These are phyloP conservation scores for Lavandula angustifolia DNA, from an alignment of 257 asterid genomes.

Conservation along the genomic window DNA sequence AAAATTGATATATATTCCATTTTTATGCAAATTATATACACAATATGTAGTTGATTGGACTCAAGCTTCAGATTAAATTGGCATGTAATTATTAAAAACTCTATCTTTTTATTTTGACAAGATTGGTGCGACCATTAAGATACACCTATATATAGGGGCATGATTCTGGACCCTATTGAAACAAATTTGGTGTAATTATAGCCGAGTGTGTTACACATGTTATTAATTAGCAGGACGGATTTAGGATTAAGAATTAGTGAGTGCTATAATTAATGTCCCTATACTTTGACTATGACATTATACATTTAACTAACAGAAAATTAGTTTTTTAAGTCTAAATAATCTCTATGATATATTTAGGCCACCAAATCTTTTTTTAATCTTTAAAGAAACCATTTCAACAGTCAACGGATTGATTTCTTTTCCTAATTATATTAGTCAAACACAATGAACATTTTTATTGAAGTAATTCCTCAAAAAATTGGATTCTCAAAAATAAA, in stretches of 20 bases:
- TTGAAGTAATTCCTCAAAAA: not conserved
- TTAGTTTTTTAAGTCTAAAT: constrained; percentile 19
- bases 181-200: too few relatives aligned
- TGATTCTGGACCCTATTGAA: not conserved
- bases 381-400: constrained; percentile 25
- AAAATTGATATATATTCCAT: not conserved
- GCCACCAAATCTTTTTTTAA: constrained; percentile 36
- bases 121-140: constrained; percentile 17
- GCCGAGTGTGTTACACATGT: too few relatives aligned
- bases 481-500: not conserved
- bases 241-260: too few relatives aligned
- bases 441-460: constrained; percentile 27
- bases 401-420: constrained; percentile 30
- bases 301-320: constrained; percentile 5
- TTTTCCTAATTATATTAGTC: constrained; percentile 26
- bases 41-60: not conserved
- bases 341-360: constrained; percentile 33
- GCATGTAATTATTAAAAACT: not conserved
- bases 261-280: not conserved
- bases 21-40: not conserved
- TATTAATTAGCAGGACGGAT: too few relatives aligned
- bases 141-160: not conserved
- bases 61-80: not conserved
- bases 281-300: constrained; percentile 3
- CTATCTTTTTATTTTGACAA: not conserved